These are phyloP conservation scores for Aspergillus oerlinghausenensis DNA, from an alignment of 2,329 filamentous ascomycete genomes.

Conservation along the genomic window DNA sequence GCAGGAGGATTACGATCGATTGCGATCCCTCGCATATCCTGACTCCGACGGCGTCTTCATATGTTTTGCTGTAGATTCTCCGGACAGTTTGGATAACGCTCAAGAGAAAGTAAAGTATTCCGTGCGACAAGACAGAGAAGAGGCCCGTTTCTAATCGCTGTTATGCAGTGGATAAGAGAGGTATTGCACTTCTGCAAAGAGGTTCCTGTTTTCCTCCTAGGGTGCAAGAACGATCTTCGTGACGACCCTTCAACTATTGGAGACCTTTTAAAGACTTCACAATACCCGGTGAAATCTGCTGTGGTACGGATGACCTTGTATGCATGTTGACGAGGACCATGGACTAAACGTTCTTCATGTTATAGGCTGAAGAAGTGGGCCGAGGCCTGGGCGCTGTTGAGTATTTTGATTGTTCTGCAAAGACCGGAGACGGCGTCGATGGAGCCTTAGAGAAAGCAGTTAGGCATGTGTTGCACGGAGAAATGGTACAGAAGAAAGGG, in stretches of 20 bases:
- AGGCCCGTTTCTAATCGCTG: conserved; percentile 17
- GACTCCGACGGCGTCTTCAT: conserved; percentile 99
- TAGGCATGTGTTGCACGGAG: no score
- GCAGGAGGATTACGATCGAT: conserved; percentile 99
- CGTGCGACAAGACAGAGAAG: background rate
- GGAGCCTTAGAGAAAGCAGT: conserved; percentile 77
- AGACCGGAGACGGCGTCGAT: conserved; percentile 97
- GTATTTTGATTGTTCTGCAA: conserved; percentile 99
- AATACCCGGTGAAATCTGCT: conserved; percentile 94
- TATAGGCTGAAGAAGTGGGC: conserved; percentile 85
- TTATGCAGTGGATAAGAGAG: conserved; percentile 90
- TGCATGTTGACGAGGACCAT: conserved; percentile 8
- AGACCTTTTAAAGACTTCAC: conserved; percentile 97
- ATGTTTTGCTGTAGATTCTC: conserved; percentile 97
- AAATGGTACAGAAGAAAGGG: no score
- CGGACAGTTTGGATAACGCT: conserved; percentile 98
- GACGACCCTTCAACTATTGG: conserved; percentile 97
- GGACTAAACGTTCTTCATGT: background rate
- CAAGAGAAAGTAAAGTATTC: conserved; percentile 80
- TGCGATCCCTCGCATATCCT: conserved; percentile 96
- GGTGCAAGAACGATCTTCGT: conserved; percentile 99
- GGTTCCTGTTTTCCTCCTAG: conserved; percentile 96
- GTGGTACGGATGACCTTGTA: conserved; percentile 63
- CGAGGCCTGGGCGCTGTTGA: conserved; percentile 91
- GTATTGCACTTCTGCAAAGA: conserved; percentile 99